Evolutionary conservation across 2,329 filamentous ascomycete species (phyloP).

Genomic region (Diaporthe sp.): DNA sequence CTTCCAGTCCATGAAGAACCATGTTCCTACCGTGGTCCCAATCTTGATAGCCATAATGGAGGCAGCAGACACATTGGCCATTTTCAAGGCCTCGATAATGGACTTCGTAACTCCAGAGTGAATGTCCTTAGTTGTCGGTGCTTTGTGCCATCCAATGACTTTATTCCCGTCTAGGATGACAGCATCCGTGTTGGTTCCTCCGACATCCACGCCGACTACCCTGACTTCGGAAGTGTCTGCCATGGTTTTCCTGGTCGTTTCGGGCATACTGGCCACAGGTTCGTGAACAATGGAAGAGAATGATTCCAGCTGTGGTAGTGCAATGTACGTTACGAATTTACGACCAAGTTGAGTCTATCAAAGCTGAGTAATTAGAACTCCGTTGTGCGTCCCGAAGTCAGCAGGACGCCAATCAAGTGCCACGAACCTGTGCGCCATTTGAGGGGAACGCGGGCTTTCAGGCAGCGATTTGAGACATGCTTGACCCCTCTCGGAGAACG

Average conservation of each 20-base stretch:
- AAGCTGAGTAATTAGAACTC: neutral
- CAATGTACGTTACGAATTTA: no score
- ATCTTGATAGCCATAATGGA: conserved; percentile 21
- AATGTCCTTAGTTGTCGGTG: conserved; percentile 9
- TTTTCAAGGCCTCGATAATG: neutral
- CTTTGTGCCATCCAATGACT: conserved; percentile 18
- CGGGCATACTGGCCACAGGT: neutral
- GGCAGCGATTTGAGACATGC: neutral
- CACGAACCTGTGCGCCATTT: neutral
- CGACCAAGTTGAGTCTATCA: neutral
- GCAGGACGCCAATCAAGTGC: neutral
- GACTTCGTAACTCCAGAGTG: conserved; percentile 1
- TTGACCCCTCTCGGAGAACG: neutral
- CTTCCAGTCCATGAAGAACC: rapidly evolving
- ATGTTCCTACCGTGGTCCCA: conserved; percentile 1
- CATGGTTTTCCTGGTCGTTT: neutral
- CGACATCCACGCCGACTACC: conserved; percentile 20
- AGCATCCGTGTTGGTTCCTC: conserved; percentile 9
- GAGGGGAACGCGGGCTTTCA: neutral
- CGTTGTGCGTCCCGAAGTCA: neutral
- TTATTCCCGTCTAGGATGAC: neutral
- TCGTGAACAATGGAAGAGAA: neutral
- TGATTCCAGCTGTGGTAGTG: neutral
- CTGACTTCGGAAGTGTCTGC: neutral
- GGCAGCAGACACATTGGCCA: neutral